phyloP scores from a whole-genome alignment of 345 rosid species.

The Linum usitatissimum region DNA sequence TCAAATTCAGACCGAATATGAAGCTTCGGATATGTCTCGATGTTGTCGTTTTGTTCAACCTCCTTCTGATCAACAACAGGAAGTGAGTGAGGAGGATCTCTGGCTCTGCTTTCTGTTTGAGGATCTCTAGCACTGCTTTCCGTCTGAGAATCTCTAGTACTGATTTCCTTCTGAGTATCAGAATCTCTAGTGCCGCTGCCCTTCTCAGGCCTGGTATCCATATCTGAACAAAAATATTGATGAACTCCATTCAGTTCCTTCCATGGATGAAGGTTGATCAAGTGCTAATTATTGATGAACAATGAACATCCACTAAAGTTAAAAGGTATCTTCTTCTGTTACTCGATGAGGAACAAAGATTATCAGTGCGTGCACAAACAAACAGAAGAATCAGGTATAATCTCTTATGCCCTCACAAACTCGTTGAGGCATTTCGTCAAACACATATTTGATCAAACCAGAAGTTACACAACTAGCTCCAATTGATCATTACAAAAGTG shows the following conservation, averaged over 20 bases:
- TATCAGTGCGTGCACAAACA: not conserved
- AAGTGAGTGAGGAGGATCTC: constrained; percentile 3
- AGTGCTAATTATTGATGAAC: not conserved
- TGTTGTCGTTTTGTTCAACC: not conserved
- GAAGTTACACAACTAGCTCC: too few species aligned
- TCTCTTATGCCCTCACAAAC: not conserved
- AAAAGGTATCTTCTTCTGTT: not conserved
- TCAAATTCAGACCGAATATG: constrained; percentile 7
- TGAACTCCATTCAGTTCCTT: not conserved
- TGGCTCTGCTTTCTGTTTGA: not conserved
- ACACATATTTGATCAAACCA: not conserved
- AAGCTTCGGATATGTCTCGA: constrained; percentile 10
- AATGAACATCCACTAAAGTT: not conserved
- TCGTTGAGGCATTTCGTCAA: not conserved
- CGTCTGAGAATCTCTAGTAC: not conserved
- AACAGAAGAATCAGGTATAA: not conserved
- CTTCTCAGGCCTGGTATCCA: not conserved
- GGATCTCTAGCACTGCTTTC: not conserved
- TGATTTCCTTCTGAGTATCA: not conserved
- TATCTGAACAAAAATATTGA: not conserved
- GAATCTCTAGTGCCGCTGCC: not conserved
- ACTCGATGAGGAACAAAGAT: not conserved
- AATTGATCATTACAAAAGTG: too few species aligned
- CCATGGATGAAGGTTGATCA: not conserved
- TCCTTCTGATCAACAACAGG: constrained; percentile 1